Evolutionary conservation across 2,329 filamentous ascomycete genomes (phyloP), one percentile per base, ranked within the genome.

Genomic region (Rosellinia necatrix): DNA sequence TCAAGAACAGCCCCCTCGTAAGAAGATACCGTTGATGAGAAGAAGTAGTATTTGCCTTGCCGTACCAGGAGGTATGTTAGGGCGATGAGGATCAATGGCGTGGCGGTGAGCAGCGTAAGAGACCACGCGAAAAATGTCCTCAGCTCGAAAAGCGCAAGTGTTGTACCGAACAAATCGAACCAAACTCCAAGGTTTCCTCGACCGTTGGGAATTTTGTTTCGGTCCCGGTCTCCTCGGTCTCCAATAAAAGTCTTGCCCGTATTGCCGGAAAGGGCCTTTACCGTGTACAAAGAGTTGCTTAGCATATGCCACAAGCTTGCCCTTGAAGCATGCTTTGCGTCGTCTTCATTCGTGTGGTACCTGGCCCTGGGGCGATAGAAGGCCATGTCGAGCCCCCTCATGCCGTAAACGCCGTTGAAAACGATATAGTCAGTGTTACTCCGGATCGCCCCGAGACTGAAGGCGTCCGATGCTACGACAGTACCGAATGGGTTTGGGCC

Each of bases 301-400:
- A 99, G 79, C 94, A 99, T 97, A 71, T 97, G 92, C 92, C 92
- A 97, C 17, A 97, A 74, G 60, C 83, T 86, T 42, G 76, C 75
- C 56, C 74, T 73, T n/a, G 85, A 89, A 0, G 92, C 89, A 72
- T 97, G 91, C 34, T 84, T 84, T 2, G 87, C 80, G 69, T 96
- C 91, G 70, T 99, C 94, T 68, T 96, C 86, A 58, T 91, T 83
- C 0, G 93, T 97, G 70, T 99, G 94, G 68, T 99, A 99, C 54
- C 90, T 81, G 17, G 91, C 83, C 49, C 94, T 83, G 1, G 93
- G 93, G 62, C 87, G 85, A 76, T 91, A 93, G 73, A 97, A 99
- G 6, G 94, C 92, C 56, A 97, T 82, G 71, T 99, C 94, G 35
- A 97, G 79, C 1, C 94, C 94, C 49, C 93, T 88, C 69, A 96